Base-by-base conservation (phyloP, 208 protist species). In the Trypanosoma cruzi region DNA sequence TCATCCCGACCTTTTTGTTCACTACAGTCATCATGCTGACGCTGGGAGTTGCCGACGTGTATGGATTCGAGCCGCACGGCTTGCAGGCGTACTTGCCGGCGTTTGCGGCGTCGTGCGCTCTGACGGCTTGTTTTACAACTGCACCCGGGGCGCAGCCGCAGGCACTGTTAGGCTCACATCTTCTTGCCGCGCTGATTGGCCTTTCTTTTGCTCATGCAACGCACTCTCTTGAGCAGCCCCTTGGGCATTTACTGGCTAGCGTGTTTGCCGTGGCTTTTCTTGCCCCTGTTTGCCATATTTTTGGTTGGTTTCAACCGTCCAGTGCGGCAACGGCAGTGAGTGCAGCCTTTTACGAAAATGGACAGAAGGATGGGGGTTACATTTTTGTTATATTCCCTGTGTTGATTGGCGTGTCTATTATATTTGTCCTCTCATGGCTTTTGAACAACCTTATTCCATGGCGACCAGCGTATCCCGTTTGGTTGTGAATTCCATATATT, bases 11-110 rank as follows among this genome's bases (percentile, higher is more conserved):
- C 34, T 86, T 83, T 64, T 13, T 88, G 34, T 84, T 92, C 55
- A 84, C 82, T 18, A 75, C 63, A 28, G 79, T 84, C 29, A 85
- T 82, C 2, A 58, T 92, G 44, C 74, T 80, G 37, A 64, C 90
- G 48, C 76, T 92, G 8, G 77, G 69, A 0, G 75, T 79, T 16
- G 78, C 90, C 20, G 74, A 89, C 48, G 63, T 54, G 22, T 89
- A 80, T 61, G 84, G 77, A 11, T 68, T 89, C n/a, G 88, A 92
- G 52, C 94, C 97, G 77, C 89, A 87, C 18, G 94, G 96, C 75
- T 66, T 97, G 20, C 97, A 98, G 81, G 92, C 77, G 16, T 88
- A 80, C 59, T 64, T 90, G 16, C 84, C 87, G 0, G 88, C 84
- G 20, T 90, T 93, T 50, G 84, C 81, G 20, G 78, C 82, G 3